phyloP scores from a whole-genome alignment of 2,329 filamentous ascomycete species.

The Exserohilum rostratum region DNA sequence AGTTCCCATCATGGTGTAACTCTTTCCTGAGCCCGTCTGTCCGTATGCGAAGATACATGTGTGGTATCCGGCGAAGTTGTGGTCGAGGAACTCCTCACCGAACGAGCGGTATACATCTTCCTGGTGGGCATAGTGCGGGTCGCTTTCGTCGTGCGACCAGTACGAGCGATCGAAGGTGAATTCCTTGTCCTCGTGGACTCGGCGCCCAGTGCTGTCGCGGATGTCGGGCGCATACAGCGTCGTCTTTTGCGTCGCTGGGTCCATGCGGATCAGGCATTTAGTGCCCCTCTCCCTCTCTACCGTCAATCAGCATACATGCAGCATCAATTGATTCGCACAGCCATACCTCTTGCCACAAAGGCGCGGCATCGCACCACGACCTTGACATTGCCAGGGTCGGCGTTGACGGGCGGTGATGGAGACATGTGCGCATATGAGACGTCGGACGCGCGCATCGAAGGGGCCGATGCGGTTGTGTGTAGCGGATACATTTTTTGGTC shows the following conservation, averaged over 20 bases:
- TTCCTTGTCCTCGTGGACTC: conserved; percentile 80
- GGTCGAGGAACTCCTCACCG: conserved; percentile 95
- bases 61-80: conserved; percentile 99
- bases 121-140: conserved; percentile 88
- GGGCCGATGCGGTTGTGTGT: conserved; percentile 51
- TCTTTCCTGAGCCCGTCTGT: conserved; percentile 96
- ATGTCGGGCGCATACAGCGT: conserved; percentile 74
- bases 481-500: conserved; percentile 40
- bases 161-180: conserved; percentile 99
- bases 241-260: conserved; percentile 83
- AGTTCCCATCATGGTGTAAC: conserved; percentile 96
- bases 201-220: conserved; percentile 67
- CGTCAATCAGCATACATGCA: conserved; percentile 26
- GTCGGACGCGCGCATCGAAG: conserved; percentile 52
- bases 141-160: conserved; percentile 84
- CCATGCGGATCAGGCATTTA: conserved; percentile 89
- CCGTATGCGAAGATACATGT: conserved; percentile 99
- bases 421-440: conserved; percentile 38
- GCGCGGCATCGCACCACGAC: conserved; percentile 58
- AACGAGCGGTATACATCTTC: conserved; percentile 93
- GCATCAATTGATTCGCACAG: not conserved
- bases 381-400: conserved; percentile 58
- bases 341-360: conserved; percentile 54
- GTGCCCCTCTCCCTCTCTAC: conserved; percentile 81
- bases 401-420: conserved; percentile 39